Evolutionary conservation across 345 rosid species (phyloP), one percentile per base, ranked within the genome.

Genomic region (Aquilaria yunnanensis): DNA sequence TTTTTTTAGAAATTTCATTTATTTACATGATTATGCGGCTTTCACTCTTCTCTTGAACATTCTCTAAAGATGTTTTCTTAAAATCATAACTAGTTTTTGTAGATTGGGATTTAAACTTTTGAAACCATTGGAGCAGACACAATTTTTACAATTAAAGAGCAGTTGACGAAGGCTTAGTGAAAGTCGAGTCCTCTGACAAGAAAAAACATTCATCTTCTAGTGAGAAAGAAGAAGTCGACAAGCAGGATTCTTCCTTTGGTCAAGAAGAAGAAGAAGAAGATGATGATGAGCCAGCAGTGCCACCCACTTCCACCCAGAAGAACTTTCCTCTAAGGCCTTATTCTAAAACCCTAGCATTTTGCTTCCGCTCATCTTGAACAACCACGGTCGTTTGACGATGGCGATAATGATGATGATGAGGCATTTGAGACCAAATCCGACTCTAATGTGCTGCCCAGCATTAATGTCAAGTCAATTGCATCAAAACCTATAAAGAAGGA

Each of bases 181-280:
- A 23, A 1, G 48, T 68, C 23, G 75, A 71, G 61, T 64, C 77
- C 23, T 66, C 70, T 23, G 67, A 64, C 5, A 11, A 56, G 8
- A 46, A 62, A 12, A 47, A 64, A 13, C 45, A 10, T 2, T 29
- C 46, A 1, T 41, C 67, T 30, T 62, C 57, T 52, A 60, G 47
- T 2, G 59, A 45, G 3, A 60, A 23, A 23, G 23, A 23, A 7
- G 23, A 23, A 23, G 23, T 23, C 23, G 23, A 1, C 23, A 23
- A 23, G 23, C 23, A 23, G 1, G 23, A 23, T 23, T 23, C 23
- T 23, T 23, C 23, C 23, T 23, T 23, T 33, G 23, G 23, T 23
- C 23, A 23, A 23, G 23, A 23, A 23, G 23, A 23, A 23, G 64
- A 61, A 9, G 47, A 48, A 8, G 57, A 30, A 2, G 67, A 64